Evolutionary conservation across 208 protist genomes (phyloP).

Genomic region (Wallacemonas sp.): DNA sequence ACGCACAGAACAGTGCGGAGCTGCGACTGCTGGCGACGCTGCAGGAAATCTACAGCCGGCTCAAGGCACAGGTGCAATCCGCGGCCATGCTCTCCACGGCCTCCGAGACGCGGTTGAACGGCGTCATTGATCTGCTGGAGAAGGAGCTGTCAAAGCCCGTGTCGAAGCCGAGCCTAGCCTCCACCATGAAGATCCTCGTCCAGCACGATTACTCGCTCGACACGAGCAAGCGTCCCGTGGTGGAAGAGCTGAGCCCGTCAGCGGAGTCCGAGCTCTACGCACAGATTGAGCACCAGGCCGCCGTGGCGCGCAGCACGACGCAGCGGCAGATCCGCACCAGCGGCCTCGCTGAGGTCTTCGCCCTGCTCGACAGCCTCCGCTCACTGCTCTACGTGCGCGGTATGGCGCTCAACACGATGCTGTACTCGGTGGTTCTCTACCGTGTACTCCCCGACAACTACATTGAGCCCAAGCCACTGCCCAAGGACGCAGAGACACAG

Average conservation of each 20-base stretch:
- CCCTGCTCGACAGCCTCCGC: constrained; percentile 63
- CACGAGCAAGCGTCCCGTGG: background rate
- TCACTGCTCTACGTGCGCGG: constrained; percentile 64
- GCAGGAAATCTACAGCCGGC: constrained; percentile 59
- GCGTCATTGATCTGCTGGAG: constrained; percentile 7
- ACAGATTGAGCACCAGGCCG: constrained; percentile 32
- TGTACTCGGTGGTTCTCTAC: constrained; percentile 60
- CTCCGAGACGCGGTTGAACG: constrained; percentile 45
- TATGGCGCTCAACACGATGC: constrained; percentile 48
- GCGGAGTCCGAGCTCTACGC: constrained; percentile 21
- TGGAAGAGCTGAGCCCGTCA: constrained; percentile 15
- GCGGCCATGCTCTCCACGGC: constrained; percentile 44
- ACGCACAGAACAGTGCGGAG: constrained; percentile 61
- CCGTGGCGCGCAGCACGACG: constrained; percentile 18
- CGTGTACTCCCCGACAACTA: constrained; percentile 62
- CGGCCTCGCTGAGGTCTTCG: constrained; percentile 36
- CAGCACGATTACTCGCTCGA: constrained; percentile 8
- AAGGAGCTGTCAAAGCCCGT: constrained; percentile 4
- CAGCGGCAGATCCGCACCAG: constrained; percentile 48
- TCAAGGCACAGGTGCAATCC: constrained; percentile 73
- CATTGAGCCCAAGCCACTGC: constrained; percentile 35
- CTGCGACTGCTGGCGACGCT: constrained; percentile 43
- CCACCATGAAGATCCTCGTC: constrained; percentile 4
- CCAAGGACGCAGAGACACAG: constrained; percentile 5
- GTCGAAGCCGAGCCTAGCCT: background rate